phyloP scores from a whole-genome alignment of 306 rosid species.

The Abrus pulchellus region DNA sequence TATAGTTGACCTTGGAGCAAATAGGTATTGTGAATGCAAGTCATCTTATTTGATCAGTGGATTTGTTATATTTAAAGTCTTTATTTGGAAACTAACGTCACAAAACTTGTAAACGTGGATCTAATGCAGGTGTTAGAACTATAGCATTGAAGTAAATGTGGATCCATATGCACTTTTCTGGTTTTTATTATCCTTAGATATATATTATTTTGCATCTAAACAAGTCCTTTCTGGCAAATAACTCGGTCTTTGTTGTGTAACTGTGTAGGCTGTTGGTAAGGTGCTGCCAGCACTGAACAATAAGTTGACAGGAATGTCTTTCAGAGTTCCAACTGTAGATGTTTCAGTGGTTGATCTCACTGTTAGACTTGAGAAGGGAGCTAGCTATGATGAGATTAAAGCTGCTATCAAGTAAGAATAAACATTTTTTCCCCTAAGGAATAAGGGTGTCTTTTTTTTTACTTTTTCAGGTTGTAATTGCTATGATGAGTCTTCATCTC shows the following conservation, averaged over 20 bases:
- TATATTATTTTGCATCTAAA: not conserved
- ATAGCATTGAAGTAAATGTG: not conserved
- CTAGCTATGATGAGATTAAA: conserved; percentile 78
- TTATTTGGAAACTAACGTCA: too few species aligned
- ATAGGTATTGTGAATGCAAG: not conserved
- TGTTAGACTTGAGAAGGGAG: conserved; percentile 79
- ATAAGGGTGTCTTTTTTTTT: not conserved
- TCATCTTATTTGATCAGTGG: not conserved
- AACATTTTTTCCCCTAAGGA: not conserved
- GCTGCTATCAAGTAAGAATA: conserved; percentile 79
- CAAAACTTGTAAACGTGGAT: too few species aligned
- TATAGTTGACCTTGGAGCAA: not conserved
- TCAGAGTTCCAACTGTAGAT: conserved; percentile 92
- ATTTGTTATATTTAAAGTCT: not conserved
- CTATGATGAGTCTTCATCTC: not conserved
- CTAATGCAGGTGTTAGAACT: too few species aligned
- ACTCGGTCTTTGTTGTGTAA: conserved; percentile 4
- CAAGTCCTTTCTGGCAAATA: not conserved
- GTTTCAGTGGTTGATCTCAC: conserved; percentile 98
- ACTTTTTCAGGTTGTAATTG: not conserved
- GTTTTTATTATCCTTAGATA: not conserved
- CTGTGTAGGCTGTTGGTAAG: conserved; percentile 90
- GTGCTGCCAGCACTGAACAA: conserved; percentile 86
- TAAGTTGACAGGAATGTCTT: conserved; percentile 92
- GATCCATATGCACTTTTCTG: not conserved